Base-by-base conservation (phyloP, 305 asterid species). In the Fraxinus xanthoxyloides region DNA sequence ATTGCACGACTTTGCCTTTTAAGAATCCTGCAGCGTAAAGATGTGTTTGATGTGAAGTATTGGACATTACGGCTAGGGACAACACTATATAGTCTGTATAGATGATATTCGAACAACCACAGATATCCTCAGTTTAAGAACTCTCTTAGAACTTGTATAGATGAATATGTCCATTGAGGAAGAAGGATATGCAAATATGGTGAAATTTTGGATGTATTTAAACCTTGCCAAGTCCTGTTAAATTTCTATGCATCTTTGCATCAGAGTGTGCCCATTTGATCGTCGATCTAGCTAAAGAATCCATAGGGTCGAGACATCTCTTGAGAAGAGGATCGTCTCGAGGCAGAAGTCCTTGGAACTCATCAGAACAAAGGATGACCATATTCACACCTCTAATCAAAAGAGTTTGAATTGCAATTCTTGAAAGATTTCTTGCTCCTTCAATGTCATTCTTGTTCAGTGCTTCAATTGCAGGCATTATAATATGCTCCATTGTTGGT, bases 281-380 rank as follows among this genome's bases (percentile, higher is more conserved):
- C 2, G 88, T 67, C 31, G 88, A 76, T 79, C 84, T 75, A 0
- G 88, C 88, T 65, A 85, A 70, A 13, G 85, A 23, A 75, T 82
- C 85, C 79, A 85, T 76, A 19, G 88, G 88, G 61, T 85, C 74
- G 48, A 85, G 48, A 26, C 88, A 85, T 79, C 77, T 82, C 73
- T 77, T 82, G 17, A 85, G 84, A 10, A 85, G 85, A 51, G 84
- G 85, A 76, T 85, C 88, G 17, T 82, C 81, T 19, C 2, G 30
- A 51, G 88, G 84, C 72, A 85, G 72, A 40, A 85, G 82, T 6
- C 63, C 85, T 30, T 76, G 88, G 40, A 82, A 70, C 31, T 82
- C 84, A 23, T 79, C 85, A 0, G 80, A 77, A 28, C 85, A 83
- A 32, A 82, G 77, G 31, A 85, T 79, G 12, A 85, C 74, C 7